These are phyloP conservation scores for Lolium perenne DNA, from an alignment of 176 grass and related monocot genomes.

Conservation along the genomic window DNA sequence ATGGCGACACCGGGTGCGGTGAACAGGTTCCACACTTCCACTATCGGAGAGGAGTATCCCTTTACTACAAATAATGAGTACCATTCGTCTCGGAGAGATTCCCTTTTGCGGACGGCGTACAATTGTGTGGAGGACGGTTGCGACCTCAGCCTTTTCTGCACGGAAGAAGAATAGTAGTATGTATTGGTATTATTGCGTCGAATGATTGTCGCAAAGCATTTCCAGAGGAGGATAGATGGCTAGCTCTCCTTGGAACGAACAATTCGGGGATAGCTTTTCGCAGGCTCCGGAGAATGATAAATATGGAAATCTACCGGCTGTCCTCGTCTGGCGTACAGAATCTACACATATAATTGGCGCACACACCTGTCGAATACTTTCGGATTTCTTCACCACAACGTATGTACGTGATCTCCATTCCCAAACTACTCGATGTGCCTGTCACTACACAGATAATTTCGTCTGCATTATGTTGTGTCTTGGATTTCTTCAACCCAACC, in stretches of 20 bases:
- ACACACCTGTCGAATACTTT: neutral
- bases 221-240: neutral
- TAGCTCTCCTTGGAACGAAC: conserved; percentile 7
- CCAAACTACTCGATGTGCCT: neutral
- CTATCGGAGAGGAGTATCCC: neutral
- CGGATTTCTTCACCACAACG: neutral
- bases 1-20: neutral
- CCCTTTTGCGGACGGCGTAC: neutral
- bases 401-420: neutral
- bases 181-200: neutral
- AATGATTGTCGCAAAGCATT: neutral
- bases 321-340: neutral
- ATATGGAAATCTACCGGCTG: neutral
- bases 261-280: neutral
- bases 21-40: neutral
- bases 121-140: neutral
- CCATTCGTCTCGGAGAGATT: neutral
- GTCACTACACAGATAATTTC: neutral
- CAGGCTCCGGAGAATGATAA: neutral
- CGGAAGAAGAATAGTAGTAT: neutral
- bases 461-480: neutral
- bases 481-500: neutral
- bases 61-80: neutral
- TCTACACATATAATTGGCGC: neutral
- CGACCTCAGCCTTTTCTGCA: neutral